phyloP scores from a whole-genome alignment of 148 eudicot species.

The Spergularia marina region DNA sequence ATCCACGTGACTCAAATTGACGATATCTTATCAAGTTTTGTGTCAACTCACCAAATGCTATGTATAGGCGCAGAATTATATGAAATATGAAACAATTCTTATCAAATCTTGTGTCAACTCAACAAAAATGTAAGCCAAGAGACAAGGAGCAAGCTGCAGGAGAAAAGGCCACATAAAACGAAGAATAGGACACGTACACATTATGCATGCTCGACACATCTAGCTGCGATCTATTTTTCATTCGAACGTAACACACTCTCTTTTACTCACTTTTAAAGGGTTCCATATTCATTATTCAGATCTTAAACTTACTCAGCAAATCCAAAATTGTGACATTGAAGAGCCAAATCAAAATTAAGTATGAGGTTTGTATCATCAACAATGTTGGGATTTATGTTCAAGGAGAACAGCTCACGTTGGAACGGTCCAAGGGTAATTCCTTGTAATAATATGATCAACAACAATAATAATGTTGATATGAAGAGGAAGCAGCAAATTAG shows the following conservation, averaged over 20 bases:
- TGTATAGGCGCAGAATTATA: too few species aligned
- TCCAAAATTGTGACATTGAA: neutral
- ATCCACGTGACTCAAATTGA: too few species aligned
- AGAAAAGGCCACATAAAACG: neutral
- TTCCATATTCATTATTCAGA: neutral
- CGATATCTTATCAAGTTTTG: too few species aligned
- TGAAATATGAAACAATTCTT: too few species aligned
- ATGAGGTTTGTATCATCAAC: conserved; percentile 11
- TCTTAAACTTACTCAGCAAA: neutral
- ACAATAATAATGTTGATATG: neutral
- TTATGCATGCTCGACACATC: conserved; percentile 16
- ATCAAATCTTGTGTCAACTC: too few species aligned
- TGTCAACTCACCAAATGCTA: too few species aligned
- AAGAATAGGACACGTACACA: conserved; percentile 5
- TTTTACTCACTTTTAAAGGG: neutral
- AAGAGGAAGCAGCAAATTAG: conserved; percentile 25
- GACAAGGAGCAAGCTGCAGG: neutral
- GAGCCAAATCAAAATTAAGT: neutral
- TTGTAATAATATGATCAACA: neutral
- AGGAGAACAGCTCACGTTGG: neutral
- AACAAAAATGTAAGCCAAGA: neutral
- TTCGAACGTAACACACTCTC: too few species aligned
- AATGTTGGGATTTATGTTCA: conserved; percentile 20
- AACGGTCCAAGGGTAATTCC: neutral
- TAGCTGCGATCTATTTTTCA: neutral